Evolutionary conservation across 1,284 basidiomycete species (phyloP).

Genomic region (Ceratobasidium papillatum): DNA sequence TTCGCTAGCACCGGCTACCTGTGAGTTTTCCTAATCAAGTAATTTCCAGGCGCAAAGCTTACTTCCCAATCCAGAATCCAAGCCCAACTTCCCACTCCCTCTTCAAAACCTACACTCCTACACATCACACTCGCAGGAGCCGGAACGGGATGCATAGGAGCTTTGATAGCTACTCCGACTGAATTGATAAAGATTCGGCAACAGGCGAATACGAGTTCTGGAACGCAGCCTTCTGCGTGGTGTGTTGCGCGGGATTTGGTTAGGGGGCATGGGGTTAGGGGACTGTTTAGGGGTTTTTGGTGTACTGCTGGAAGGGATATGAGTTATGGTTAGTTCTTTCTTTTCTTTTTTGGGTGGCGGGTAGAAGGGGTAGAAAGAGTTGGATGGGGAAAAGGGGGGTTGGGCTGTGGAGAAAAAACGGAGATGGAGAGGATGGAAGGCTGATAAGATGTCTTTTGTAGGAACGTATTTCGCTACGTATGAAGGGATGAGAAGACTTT

Average conservation of each 20-base stretch:
- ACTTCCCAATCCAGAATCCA: conserved; percentile 54
- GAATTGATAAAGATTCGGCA: conserved; percentile 90
- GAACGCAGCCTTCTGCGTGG: conserved; percentile 56
- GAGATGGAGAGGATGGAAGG: too few relatives aligned
- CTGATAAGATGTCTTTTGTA: too few relatives aligned
- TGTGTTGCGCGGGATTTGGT: conserved; percentile 66
- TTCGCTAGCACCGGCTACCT: conserved; percentile 79
- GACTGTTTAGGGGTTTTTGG: conserved; percentile 79
- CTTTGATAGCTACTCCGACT: conserved; percentile 82
- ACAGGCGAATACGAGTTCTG: conserved; percentile 61
- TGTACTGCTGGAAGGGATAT: conserved; percentile 77
- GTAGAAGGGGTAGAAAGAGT: too few relatives aligned
- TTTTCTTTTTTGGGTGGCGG: too few relatives aligned
- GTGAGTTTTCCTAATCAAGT: conserved; percentile 13
- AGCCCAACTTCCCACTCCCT: conserved; percentile 59
- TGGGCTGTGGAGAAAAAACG: too few relatives aligned
- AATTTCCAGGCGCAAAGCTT: not conserved
- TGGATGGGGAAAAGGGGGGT: not conserved
- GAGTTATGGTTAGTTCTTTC: conserved; percentile 77
- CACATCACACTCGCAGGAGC: conserved; percentile 81
- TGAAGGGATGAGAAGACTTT: conserved; percentile 74
- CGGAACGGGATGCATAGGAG: conserved; percentile 76
- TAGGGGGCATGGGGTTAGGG: conserved; percentile 64
- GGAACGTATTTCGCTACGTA: conserved; percentile 80
- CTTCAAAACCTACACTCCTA: conserved; percentile 63